phyloP scores from a whole-genome alignment of 108 stramenopile genomes.

The Nannochloropsis gaditana region DNA sequence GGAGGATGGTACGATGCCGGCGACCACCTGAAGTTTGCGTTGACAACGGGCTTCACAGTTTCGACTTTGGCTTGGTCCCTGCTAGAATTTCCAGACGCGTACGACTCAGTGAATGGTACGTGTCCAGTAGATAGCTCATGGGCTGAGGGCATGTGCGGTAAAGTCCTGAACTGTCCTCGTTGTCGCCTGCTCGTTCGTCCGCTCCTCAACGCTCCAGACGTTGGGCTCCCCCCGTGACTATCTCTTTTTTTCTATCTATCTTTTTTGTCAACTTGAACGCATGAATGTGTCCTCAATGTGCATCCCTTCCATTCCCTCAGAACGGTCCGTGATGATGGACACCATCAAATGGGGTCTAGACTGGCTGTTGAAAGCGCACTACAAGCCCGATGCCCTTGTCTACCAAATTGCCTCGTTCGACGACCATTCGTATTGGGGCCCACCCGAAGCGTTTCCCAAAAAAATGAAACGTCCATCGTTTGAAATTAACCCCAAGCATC shows the following conservation, averaged over 20 bases:
- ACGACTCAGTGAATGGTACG: not conserved
- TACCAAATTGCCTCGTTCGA: not conserved
- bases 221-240: not conserved
- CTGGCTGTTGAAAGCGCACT: not conserved
- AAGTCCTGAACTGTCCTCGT: not conserved
- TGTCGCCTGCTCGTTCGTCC: too few species aligned
- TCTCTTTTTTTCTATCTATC: not conserved
- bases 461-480: not conserved
- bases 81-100: not conserved
- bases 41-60: not conserved
- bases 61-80: not conserved
- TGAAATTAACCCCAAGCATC: not conserved
- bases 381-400: not conserved
- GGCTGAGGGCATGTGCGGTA: not conserved
- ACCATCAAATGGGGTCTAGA: not conserved
- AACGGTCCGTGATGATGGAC: conserved; percentile 4
- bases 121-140: not conserved
- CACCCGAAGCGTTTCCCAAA: not conserved
- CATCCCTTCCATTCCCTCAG: not conserved
- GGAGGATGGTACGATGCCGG: not conserved
- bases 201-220: not conserved
- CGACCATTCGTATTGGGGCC: not conserved
- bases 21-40: not conserved
- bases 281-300: too few species aligned
- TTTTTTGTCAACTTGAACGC: not conserved